Evolutionary conservation across 257 asterid species (phyloP), one percentile per base, ranked within the genome.

Genomic region (Paraleonurus japonicus): DNA sequence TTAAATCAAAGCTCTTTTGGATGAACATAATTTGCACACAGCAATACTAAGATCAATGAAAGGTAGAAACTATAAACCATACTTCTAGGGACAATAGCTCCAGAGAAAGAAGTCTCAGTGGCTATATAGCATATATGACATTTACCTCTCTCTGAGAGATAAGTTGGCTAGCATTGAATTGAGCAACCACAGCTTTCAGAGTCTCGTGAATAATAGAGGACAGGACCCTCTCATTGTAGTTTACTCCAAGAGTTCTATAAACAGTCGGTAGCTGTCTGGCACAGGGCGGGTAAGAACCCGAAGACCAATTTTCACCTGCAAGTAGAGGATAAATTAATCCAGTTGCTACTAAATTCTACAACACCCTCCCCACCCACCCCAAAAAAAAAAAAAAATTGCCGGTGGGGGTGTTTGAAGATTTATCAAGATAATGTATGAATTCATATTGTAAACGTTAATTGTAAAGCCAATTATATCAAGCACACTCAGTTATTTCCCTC

Each of bases 161-260:
- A 23, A 92, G 96, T 82, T 92, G 98, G 86, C 96, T 92, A 39
- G 98, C 98, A 78, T 92, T 92, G 82, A 85, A 92, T 64, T 92
- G 98, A 22, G 96, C 98, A 78, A 92, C 96, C 65, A 92, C 96
- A 78, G 96, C 85, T 79, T 92, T 92, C 71, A 90, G 80, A 64
- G 98, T 92, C 79, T 92, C 98, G 24, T 92, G 90, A 69, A 92
- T 92, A 51, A 92, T 88, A 19, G 98, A 92, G 73, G 98, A 96
- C 62, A 92, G 81, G 35, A 92, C 96, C 51, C 96, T 87, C 39
- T 92, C 96, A 24, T 88, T 90, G 79, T 80, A 92, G 85, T 92
- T 87, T 81, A 84, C 89, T 53, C 96, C 95, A 73, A 92, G 91
- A 30, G 90, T 85, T 61, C 96, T 77, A 37, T 92, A 92, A 43